Evolutionary conservation across 2,329 filamentous ascomycete genomes (phyloP), one percentile per base, ranked within the genome.

Genomic region (Sarocladium brachiariae): DNA sequence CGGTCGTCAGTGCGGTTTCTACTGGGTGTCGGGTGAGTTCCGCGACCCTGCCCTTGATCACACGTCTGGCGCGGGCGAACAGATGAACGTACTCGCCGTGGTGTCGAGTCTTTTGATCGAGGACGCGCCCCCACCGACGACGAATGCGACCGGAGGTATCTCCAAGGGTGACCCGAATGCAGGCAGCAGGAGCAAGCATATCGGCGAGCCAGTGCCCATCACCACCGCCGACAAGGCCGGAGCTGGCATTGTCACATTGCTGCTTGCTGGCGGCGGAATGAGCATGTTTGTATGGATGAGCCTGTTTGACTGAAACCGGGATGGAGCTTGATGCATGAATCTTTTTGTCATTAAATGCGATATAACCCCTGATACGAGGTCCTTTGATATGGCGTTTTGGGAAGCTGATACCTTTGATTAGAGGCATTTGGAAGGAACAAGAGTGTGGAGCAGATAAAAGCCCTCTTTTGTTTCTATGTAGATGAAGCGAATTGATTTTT

Each of bases 21-120:
- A 64, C 51, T 81, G 77, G 77, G 74, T 21, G 70, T 58, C 65
- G 0, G 69, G 71, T 0, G 58, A 56, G 1, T 79, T 69, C 53
- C 61, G 73, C 1, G 70, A 71, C 25, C 73, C 70, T 30, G 70
- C 73, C 10, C 57, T 65, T 37, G 78, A 49, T n/a, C 9, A 77
- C 50, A 80, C 78, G 4, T 71, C 69, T 21, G 77, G 79, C 14
- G 76, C 80, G 8, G 78, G 81, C 9, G 77, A 83, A 59, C 70
- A 76, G 58, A 80, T 84, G 70, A 77, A 74, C 33, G 79, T 77
- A 0, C 63, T 83, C 5, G 74, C 73, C 6, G 72, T 80, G 3
- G 72, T 84, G 11, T 74, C 74, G 11, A 71, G 70, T 3, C 66
- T 75, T 5, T 58, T 81, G 14, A 69, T 79, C 11, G 59, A 65